phyloP scores from a whole-genome alignment of 192 early-diverging fungal species.

The Phlyctochytrium arcticum region DNA sequence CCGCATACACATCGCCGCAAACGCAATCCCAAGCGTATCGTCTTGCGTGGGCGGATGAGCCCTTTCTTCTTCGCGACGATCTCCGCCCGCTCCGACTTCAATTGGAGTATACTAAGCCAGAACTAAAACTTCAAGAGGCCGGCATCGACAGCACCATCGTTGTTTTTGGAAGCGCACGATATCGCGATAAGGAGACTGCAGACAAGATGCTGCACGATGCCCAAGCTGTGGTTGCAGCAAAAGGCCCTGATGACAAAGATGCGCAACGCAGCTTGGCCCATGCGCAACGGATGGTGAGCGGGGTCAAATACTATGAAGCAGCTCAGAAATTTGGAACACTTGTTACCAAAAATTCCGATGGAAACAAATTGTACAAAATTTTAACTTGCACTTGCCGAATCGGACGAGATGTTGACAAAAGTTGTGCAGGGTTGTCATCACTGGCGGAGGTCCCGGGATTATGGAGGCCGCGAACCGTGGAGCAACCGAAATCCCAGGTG shows the following conservation, averaged over 20 bases:
- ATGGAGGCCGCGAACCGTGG: conserved; percentile 36
- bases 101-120: conserved; percentile 31
- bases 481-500: conserved; percentile 16
- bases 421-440: conserved; percentile 15
- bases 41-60: conserved; percentile 28
- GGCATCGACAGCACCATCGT: conserved; percentile 34
- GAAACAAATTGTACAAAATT: conserved; percentile 4
- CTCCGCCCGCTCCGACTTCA: conserved; percentile 23
- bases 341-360: conserved; percentile 14
- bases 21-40: conserved; percentile 18
- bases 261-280: not conserved
- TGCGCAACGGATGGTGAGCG: not conserved
- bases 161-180: conserved; percentile 33
- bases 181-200: not conserved
- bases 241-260: not conserved
- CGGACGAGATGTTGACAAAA: not conserved
- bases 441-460: conserved; percentile 38
- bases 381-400: not conserved
- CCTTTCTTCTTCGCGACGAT: conserved; percentile 29
- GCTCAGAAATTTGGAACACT: conserved; percentile 25
- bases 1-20: conserved; percentile 7
- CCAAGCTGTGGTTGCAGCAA: not conserved
- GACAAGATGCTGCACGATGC: not conserved
- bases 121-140: conserved; percentile 10
- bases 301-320: conserved; percentile 28